These are phyloP conservation scores for Termitomyces sp. DNA, from an alignment of 768 basidiomycete genomes.

Conservation along the genomic window DNA sequence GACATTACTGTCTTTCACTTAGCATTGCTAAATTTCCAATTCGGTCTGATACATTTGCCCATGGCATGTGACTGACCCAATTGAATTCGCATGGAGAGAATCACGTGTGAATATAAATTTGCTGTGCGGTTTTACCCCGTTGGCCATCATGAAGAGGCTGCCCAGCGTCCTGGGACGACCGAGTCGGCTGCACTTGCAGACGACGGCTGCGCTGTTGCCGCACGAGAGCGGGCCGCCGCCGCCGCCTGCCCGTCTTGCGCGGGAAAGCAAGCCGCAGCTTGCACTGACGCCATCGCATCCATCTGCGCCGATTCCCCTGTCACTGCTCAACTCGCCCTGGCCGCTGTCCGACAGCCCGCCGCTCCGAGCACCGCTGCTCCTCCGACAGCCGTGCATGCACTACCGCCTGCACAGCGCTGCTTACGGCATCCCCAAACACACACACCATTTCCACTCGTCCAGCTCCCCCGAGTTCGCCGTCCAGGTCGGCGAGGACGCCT, in stretches of 20 bases:
- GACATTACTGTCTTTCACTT: no score
- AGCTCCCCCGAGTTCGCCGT: constrained; percentile 47
- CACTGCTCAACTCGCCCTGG: neutral
- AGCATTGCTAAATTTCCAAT: no score
- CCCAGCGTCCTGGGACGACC: neutral
- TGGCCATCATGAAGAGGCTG: neutral
- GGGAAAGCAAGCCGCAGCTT: neutral
- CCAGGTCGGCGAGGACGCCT: constrained; percentile 91
- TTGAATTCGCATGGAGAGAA: no score
- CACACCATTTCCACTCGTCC: constrained; percentile 19
- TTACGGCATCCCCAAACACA: constrained; percentile 77
- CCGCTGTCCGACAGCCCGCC: neutral
- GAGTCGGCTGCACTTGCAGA: neutral
- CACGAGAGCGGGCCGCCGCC: neutral
- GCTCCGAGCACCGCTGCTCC: neutral
- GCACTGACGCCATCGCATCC: neutral
- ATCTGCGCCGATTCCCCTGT: neutral
- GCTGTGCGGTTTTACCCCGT: no score
- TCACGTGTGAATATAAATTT: no score
- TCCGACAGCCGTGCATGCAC: neutral
- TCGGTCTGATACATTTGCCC: no score
- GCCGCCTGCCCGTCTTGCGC: neutral
- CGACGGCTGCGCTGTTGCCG: neutral
- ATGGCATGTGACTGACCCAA: no score
- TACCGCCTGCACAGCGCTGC: constrained; percentile 70